Percentiles rank a stretch among this genome's conserved stretches.
Evolutionary conservation across 1,284 basidiomycete species (phyloP).

Genomic region (Sphaerobolus stellatus): DNA sequence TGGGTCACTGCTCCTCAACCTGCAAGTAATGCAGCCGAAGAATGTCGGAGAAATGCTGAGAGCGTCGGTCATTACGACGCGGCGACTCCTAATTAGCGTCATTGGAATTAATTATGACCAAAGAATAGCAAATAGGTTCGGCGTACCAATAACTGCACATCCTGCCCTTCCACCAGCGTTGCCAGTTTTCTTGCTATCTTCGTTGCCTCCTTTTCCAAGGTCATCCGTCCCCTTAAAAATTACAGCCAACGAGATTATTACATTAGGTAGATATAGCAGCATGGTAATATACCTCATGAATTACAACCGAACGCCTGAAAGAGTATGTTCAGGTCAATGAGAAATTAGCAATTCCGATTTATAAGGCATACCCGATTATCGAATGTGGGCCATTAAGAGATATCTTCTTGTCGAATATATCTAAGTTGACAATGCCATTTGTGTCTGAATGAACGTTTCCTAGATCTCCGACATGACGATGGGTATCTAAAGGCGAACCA

Average conservation of each 20-base stretch:
- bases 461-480: conserved; percentile 76
- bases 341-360: not conserved
- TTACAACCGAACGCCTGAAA: conserved; percentile 53
- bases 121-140: no score
- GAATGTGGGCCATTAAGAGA: conserved; percentile 69
- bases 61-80: no score
- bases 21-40: no score
- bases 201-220: conserved; percentile 64
- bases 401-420: conserved; percentile 59
- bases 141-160: conserved; percentile 72
- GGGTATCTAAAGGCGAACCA: conserved; percentile 56
- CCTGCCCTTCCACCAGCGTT: conserved; percentile 71
- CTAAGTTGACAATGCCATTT: conserved; percentile 57
- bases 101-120: not conserved
- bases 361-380: conserved; percentile 60
- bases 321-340: not conserved
- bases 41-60: no score
- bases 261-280: no score
- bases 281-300: conserved; percentile 60
- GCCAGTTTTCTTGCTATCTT: conserved; percentile 70
- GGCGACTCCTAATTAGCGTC: not conserved
- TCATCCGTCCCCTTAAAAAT: conserved; percentile 64
- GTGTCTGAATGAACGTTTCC: conserved; percentile 70
- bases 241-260: no score
- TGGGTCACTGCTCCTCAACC: no score